Base-by-base conservation (phyloP, 768 basidiomycete species). In the Rhizopogon rudus region DNA sequence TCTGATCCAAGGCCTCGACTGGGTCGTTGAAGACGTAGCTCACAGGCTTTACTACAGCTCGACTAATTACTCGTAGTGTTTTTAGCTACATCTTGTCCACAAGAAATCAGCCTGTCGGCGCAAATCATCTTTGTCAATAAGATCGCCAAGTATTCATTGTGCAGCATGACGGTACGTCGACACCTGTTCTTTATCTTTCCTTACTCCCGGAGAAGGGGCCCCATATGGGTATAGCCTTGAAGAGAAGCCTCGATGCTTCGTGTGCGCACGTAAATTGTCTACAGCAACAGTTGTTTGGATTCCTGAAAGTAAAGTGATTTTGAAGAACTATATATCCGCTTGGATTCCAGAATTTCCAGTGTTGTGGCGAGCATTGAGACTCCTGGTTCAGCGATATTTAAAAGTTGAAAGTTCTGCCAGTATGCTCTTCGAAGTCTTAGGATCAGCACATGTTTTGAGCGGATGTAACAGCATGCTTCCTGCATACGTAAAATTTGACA, bases 11-110 rank as follows among this genome's bases (percentile, higher is more conserved):
- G 96, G 95, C 40, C 78, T 98, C 29, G 85, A 95, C 67, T 98
- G 96, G 96, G 81, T 93, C 25, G 92, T 97, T 16, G 79, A 82
- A 39, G 92, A 97, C 60, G 86, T 98, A 51, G 94, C 92, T 4
- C 80, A 81, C 42, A 80, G 95, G 62, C 74, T 98, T 33, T 97
- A 98, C 70, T 97, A 92, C 73, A 83, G 81, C 65, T 79, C 84
- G 39, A 58, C 65, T 53, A 54, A 61, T 57, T 54, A 53, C 28
- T 46, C 33, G 44, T 42, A 41, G 40, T 58, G 49, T 46, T 55
- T 44, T 28, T 31, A 8, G 25, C 31, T 40, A 16, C 44, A 45
- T 42, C 50, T 29, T 14, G 17, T 6, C 1, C 14, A 9, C 5
- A 20, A 22, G 22, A 16, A 35, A 35, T 20, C 29, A 35, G 33